Percentiles rank a stretch among this genome's conserved stretches.
Conservation (phyloP, 371 early-diverging fungal genomes). For the Syncephalis fuscata region DNA sequence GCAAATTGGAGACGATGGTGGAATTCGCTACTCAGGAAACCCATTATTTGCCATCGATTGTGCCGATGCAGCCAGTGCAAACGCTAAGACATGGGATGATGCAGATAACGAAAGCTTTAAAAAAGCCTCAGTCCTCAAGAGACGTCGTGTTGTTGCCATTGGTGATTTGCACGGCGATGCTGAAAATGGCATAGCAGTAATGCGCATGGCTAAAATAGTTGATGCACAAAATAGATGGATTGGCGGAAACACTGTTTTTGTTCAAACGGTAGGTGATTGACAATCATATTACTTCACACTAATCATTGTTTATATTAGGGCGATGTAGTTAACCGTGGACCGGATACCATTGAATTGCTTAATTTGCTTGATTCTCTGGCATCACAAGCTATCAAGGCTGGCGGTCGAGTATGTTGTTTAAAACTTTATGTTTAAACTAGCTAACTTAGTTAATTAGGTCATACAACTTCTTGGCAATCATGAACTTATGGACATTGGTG, state of each 20-base stretch:
- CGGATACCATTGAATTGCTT: slow-evolving; percentile 51
- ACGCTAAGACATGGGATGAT: too few species aligned
- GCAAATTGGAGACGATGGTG: too few species aligned
- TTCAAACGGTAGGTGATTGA: slow-evolving; percentile 25
- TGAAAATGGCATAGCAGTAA: slow-evolving; percentile 28
- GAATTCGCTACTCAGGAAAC: too few species aligned
- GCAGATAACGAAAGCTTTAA: too few species aligned
- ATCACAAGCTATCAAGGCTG: slow-evolving; percentile 23
- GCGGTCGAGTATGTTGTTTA: too few species aligned
- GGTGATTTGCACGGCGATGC: slow-evolving; percentile 69
- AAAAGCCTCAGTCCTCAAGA: too few species aligned
- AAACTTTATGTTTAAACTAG: too few species aligned
- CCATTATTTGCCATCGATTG: too few species aligned
- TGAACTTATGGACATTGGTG: slow-evolving; percentile 57
- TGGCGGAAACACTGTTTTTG: slow-evolving; percentile 27
- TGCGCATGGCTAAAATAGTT: slow-evolving; percentile 39
- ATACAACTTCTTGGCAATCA: slow-evolving; percentile 41
- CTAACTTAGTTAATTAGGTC: slow-evolving; percentile 11
- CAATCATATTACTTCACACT: too few species aligned
- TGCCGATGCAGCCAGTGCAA: too few species aligned
- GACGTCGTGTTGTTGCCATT: slow-evolving; percentile 42
- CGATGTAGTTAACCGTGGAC: slow-evolving; percentile 55
- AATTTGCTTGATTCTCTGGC: slow-evolving; percentile 31
- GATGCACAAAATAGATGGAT: slow-evolving; percentile 41
- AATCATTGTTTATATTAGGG: slow-evolving; percentile 22